phyloP scores from a whole-genome alignment of 2,329 filamentous ascomycete species.

The Aspergillus udagawae region DNA sequence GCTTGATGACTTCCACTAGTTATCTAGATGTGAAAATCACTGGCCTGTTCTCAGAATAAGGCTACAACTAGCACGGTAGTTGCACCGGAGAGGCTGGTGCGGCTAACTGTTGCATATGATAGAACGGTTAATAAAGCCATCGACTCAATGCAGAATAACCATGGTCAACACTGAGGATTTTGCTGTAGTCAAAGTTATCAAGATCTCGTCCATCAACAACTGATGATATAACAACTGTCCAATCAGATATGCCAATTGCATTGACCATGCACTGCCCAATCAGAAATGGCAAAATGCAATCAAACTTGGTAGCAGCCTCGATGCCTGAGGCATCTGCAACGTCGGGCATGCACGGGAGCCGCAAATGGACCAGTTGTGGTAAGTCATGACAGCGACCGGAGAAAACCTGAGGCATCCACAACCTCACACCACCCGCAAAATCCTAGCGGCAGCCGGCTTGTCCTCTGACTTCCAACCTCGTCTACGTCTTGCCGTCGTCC shows the following conservation, averaged over 20 bases:
- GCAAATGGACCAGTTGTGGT: conserved; percentile 6
- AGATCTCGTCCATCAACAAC: too few relatives aligned
- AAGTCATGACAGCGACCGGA: conserved; percentile 10
- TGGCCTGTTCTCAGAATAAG: background rate
- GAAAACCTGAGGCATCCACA: conserved; percentile 21
- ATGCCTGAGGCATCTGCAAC: conserved; percentile 25
- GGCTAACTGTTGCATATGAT: background rate
- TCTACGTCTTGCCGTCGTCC: conserved; percentile 16
- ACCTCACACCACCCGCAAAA: conserved; percentile 39
- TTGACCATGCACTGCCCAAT: conserved; percentile 19
- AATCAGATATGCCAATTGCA: conserved; percentile 5
- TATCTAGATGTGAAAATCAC: background rate
- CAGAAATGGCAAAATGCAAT: conserved; percentile 22
- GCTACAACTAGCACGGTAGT: background rate
- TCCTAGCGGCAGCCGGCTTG: conserved; percentile 24
- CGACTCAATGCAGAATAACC: background rate
- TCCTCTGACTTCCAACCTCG: conserved; percentile 21
- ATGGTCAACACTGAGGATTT: background rate
- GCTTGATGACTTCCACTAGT: background rate
- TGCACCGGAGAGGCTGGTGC: background rate
- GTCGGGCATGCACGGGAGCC: conserved; percentile 19
- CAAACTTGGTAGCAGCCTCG: background rate
- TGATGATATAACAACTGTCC: background rate
- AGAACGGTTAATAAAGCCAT: background rate
- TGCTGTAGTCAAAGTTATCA: too few relatives aligned